Evolutionary conservation across 768 basidiomycete genomes (phyloP), one percentile per base, ranked within the genome.

Genomic region (Pleurotus platypus): DNA sequence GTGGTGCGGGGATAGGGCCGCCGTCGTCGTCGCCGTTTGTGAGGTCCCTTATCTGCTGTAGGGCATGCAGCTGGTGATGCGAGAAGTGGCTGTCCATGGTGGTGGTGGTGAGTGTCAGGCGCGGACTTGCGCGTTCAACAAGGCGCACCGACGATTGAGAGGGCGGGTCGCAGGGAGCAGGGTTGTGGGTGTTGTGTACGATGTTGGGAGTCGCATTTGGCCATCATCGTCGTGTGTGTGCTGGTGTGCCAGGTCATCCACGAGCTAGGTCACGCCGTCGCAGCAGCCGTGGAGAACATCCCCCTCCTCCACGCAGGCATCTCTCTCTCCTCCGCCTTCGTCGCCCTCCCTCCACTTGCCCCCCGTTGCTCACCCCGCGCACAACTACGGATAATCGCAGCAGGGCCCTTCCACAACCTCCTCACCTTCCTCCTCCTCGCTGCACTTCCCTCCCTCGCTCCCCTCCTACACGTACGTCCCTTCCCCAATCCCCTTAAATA

Each of bases 351-450:
- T 30, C 73, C 68, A 40, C 74, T 63, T 24, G 74, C 78, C 4
- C 13, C 49, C 1, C n/a, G 13, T 3, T 24, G n/a, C 13, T n/a
- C 11, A 3, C 49, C 9, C 15, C 22, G 30, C 3, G 27, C 22
- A 1, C 81, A 80, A 18, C 68, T 85, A n/a, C 80, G 87, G 13
- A 75, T 94, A 47, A 75, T 85, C 30, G 77, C 88, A 6, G 84
- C 88, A 1, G 92, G 92, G 2, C 84, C 90, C 15, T 89, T 85
- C 61, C 89, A 94, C 69, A 95, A 94, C 64, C 65, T 92, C 9
- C 57, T 85, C 4, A 74, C 86, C 39, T 87, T 79, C 74, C 66
- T 77, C 47, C 26, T 83, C 6, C 70, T 89, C 15, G 58, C 74
- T 2, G 60, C 70, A 4, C 26, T 50, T 5, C 24, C 16, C 24